These are phyloP conservation scores for Penicillium crustosum DNA, from an alignment of 2,329 filamentous ascomycete species.

Conservation along the genomic window DNA sequence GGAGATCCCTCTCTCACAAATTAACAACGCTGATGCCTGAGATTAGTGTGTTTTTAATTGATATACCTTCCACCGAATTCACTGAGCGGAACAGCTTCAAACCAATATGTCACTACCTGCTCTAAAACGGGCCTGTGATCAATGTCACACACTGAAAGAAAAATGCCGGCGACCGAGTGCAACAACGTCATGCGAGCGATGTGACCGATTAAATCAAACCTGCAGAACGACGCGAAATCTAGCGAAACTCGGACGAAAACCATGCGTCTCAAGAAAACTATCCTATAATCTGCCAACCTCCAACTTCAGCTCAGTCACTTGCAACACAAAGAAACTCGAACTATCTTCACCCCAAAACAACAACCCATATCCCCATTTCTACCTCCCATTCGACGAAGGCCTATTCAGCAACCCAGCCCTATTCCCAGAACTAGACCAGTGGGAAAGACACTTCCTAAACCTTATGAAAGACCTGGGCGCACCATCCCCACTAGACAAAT, in stretches of 20 bases:
- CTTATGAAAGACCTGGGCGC: conserved; percentile 16
- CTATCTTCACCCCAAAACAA: background rate
- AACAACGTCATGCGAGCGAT: conserved; percentile 14
- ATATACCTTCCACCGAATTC: background rate
- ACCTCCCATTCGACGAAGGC: background rate
- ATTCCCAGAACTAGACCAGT: conserved; percentile 13
- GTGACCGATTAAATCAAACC: conserved; percentile 6
- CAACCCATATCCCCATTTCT: background rate
- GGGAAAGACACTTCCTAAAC: conserved; percentile 19
- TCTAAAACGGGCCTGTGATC: conserved; percentile 16
- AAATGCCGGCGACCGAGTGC: conserved; percentile 13
- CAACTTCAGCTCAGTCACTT: background rate
- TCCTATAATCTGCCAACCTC: conserved; percentile 14
- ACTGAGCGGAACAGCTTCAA: background rate
- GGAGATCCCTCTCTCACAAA: background rate
- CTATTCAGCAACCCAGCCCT: conserved; percentile 10
- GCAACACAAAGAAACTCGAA: background rate
- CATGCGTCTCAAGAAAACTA: conserved; percentile 6
- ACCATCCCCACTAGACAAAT: conserved; percentile 19
- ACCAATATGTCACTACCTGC: background rate
- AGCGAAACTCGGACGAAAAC: conserved; percentile 13
- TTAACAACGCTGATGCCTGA: background rate
- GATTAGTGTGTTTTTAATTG: background rate
- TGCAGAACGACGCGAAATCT: conserved; percentile 11
- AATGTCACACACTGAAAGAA: conserved; percentile 19